Conservation (phyloP, 805 yeast species). For the Dipodascus albidus region DNA sequence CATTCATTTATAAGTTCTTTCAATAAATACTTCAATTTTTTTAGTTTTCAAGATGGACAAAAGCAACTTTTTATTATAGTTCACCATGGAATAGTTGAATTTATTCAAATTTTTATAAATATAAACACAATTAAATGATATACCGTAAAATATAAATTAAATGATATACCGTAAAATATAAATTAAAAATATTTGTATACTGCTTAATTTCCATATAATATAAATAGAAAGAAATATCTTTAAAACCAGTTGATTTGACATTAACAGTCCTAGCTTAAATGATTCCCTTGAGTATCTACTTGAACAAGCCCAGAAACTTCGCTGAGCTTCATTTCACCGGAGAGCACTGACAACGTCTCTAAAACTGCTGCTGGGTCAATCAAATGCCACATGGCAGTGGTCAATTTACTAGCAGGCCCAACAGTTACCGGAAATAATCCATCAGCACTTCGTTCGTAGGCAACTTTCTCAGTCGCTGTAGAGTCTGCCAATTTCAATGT, state of each 20-base stretch:
- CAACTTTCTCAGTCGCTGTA: constrained; percentile 3
- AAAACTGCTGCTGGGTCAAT: constrained; percentile 75
- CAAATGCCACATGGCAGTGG: constrained; percentile 77
- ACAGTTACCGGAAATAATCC: constrained; percentile 77
- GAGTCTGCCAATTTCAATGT: background rate
- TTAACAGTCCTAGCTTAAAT: no score
- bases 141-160: no score
- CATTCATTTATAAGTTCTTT: no score
- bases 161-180: no score
- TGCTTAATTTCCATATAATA: background rate
- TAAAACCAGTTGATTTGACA: no score
- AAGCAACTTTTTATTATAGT: no score
- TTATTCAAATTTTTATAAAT: no score
- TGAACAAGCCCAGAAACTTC: background rate
- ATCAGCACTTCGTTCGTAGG: constrained; percentile 19
- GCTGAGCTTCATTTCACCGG: constrained; percentile 56
- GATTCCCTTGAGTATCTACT: constrained; percentile 1
- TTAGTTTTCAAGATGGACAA: no score
- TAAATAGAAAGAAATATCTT: background rate
- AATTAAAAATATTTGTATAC: no score
- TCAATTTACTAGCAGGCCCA: constrained; percentile 81
- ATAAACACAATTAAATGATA: no score
- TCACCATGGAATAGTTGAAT: no score
- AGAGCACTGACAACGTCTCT: constrained; percentile 68
- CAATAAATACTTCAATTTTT: no score